These are phyloP conservation scores for Citrus trifoliata DNA, from an alignment of 345 rosid species.

Conservation along the genomic window DNA sequence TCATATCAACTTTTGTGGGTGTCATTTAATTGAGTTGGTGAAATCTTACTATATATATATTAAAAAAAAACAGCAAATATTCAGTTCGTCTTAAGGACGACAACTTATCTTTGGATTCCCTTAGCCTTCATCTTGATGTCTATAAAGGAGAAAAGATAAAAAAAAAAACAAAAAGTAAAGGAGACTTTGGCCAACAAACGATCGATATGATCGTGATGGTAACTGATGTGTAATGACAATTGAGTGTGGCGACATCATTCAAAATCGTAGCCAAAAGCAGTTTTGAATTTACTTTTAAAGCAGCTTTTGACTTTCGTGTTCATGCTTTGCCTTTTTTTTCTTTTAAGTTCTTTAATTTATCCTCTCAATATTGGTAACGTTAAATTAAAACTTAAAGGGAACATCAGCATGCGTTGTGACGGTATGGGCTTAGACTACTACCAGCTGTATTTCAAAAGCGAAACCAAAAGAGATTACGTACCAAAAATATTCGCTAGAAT, in stretches of 20 bases:
- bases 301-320: background rate
- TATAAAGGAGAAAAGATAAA: constrained; percentile 1
- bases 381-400: background rate
- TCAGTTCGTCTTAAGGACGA: background rate
- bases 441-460: background rate
- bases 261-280: constrained; percentile 5
- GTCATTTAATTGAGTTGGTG: too few relatives aligned
- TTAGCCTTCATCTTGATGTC: background rate
- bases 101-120: constrained; percentile 8
- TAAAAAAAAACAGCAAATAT: background rate
- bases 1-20: too few relatives aligned
- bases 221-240: background rate
- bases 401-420: background rate
- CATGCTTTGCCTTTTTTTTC: background rate
- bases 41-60: too few relatives aligned
- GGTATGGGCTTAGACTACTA: background rate
- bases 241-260: background rate
- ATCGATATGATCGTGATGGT: background rate
- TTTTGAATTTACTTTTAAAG: background rate
- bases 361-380: background rate
- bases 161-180: constrained; percentile 17
- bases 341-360: background rate
- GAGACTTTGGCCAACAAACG: constrained; percentile 20
- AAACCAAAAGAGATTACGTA: background rate
- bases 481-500: background rate